Evolutionary conservation across 108 stramenopile species (phyloP), one percentile per base, ranked within the genome.

Genomic region (Craspedostauros australis): DNA sequence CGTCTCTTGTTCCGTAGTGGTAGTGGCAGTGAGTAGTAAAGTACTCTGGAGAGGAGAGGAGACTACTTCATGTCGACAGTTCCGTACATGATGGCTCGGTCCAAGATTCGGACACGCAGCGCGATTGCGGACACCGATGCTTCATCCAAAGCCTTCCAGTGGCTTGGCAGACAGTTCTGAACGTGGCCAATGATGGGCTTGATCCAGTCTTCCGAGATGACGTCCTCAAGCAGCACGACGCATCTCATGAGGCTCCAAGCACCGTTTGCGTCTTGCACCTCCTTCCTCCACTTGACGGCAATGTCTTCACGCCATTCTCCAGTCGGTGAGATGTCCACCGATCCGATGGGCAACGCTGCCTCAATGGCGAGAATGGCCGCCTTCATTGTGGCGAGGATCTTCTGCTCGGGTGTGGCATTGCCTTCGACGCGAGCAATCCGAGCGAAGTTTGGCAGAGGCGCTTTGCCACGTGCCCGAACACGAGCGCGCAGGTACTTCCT

Each of bases 281-380:
- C 42, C 18, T 51, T 44, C 34, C 82, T 66, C 88, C 88, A 91
- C 57, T 80, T 55, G 7, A 61, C 47, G 30, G 82, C 82, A 31
- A 64, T 44, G 18, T 72, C 67, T 7, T 65, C 62, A 25, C 67
- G 51, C 88, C 88, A 91, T 3, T 62, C 29, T n/a, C 80, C 84
- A 18, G 43, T 55, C 8, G 52, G 57, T 5, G 77, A 70, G 47
- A 56, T 50, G 45, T 78, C 73, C 23, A 88, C 51, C 5, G 84
- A 81, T 19, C 87, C 87, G 21, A 70, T 36, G 6, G 91, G 91
- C 14, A 88, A 61, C 14, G 91, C 82, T 8, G 87, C 78, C 56
- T 93, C 91, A 28, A 93, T 83, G 24, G 82, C 65, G 32, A 93
- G 61, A 27, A 88, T 42, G 14, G 80, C 77, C 9, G 84, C 87